These are phyloP conservation scores for Nitzschia palea DNA, from an alignment of 108 stramenopile species.

Conservation along the genomic window DNA sequence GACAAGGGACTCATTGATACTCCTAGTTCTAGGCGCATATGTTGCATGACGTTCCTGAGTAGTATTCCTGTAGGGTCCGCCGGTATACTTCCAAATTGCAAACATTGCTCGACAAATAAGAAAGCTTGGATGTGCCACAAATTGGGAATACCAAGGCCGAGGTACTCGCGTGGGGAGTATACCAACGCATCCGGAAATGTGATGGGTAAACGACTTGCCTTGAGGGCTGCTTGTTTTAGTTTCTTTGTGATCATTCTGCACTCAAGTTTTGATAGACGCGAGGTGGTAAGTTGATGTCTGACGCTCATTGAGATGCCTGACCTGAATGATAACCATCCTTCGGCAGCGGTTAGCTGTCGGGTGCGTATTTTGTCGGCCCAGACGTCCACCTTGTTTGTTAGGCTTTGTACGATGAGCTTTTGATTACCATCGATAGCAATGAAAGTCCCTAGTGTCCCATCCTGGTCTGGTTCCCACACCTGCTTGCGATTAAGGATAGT, in stretches of 20 bases:
- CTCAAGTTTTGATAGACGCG: background rate
- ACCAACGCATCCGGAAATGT: background rate
- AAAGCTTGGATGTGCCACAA: background rate
- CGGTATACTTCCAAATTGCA: background rate
- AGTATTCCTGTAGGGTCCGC: background rate
- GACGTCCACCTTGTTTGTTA: background rate
- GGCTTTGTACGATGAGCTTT: background rate
- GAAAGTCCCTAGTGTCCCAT: background rate
- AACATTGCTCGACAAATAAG: background rate
- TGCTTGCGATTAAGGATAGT: no score
- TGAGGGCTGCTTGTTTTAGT: background rate
- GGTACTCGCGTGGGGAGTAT: background rate
- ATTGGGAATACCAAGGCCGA: background rate
- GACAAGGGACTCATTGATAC: background rate
- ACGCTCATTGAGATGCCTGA: background rate
- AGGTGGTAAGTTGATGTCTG: background rate
- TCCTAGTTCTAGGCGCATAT: background rate
- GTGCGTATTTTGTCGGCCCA: constrained; percentile 5
- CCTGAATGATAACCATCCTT: background rate
- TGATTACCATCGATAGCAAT: background rate
- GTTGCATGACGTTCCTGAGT: background rate
- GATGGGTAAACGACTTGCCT: background rate
- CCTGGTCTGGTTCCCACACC: background rate
- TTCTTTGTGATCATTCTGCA: background rate
- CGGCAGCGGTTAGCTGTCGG: background rate